Base-by-base conservation (phyloP, 2,329 filamentous ascomycete species). In the Aspergillus puulaauensis region DNA sequence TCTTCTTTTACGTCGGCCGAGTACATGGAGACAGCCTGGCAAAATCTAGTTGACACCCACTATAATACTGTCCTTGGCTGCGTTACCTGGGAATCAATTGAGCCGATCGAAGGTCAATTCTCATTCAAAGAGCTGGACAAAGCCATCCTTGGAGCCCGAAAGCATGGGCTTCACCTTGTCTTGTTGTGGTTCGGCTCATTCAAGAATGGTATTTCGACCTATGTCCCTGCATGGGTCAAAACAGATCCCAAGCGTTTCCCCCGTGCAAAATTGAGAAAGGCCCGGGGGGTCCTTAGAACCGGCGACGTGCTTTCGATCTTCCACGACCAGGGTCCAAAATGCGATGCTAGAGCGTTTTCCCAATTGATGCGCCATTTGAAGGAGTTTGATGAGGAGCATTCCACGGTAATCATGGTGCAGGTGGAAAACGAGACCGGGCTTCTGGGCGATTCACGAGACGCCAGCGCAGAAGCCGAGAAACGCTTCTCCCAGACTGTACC, bases 391-490 rank as follows among this genome's bases (percentile, higher is more conserved):
- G 68, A 68, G 1, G 65, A 73, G 11, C 72, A 83, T 44, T 75
- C 70, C 3, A 84, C 81, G 0, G 81, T 84, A 0, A 61, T 84
- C 2, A 84, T 84, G 82, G 76, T 83, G 0, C 82, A 84, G 60
- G 81, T 85, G n/a, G 79, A 85, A 66, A 84, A 84, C 43, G 82
- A 84, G 68, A 75, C 75, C 0, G 82, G 82, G 0, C 58, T 84
- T 0, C 69, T 84, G 0, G 80, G 81, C 0, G 82, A 84, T 61
- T 83, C 77, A 7, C 73, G 81, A 21, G 82, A 83, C 61, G 70
- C 77, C 3, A 79, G 74, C 3, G 63, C 64, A 1, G 64, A 66
- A 6, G 81, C 79, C 2, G 70, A 82, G 17, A 65, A 73, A 49
- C 72, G 64, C 0, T 84, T 82, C 62, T 56, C 56, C 3, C 60